Conservation (phyloP, 306 rosid species). For the Dalbergia oliveri region DNA sequence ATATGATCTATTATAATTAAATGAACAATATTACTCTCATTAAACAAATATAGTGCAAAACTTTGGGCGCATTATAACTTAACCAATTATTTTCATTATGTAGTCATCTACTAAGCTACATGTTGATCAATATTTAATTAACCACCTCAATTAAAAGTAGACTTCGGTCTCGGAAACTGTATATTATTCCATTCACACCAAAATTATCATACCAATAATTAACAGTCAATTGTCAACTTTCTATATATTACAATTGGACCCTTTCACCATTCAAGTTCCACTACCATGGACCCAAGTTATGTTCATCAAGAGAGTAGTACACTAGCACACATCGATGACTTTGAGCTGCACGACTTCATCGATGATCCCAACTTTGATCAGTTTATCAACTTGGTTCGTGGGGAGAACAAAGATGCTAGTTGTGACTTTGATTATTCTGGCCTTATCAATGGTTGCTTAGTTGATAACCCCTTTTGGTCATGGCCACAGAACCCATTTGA, state of each 20-base stretch:
- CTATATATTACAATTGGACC: conserved; percentile 6
- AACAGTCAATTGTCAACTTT: conserved; percentile 28
- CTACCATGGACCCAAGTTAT: conserved; percentile 42
- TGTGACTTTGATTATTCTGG: conserved; percentile 52
- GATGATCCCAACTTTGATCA: conserved; percentile 68
- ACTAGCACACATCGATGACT: conserved; percentile 41
- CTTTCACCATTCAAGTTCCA: conserved; percentile 27
- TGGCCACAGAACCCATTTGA: conserved; percentile 31
- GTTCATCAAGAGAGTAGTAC: conserved; percentile 31
- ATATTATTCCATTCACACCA: conserved; percentile 35
- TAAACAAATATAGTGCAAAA: too few species aligned
- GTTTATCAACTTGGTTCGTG: conserved; percentile 62
- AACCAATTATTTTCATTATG: too few species aligned
- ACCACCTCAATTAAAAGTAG: neutral
- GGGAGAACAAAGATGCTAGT: conserved; percentile 52
- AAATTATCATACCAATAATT: conserved; percentile 11
- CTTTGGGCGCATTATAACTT: too few species aligned
- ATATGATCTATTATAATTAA: too few species aligned
- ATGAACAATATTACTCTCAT: too few species aligned
- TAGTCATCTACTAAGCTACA: too few species aligned
- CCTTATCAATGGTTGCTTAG: conserved; percentile 50
- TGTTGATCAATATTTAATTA: too few species aligned
- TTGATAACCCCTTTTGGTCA: conserved; percentile 43
- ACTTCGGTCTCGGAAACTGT: neutral
- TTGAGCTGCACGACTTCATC: conserved; percentile 62